Percentiles rank a stretch among this genome's conserved stretches.
These are phyloP conservation scores for Magnusiomyces starmeri DNA, from an alignment of 1,139 yeast species.

Conservation along the genomic window DNA sequence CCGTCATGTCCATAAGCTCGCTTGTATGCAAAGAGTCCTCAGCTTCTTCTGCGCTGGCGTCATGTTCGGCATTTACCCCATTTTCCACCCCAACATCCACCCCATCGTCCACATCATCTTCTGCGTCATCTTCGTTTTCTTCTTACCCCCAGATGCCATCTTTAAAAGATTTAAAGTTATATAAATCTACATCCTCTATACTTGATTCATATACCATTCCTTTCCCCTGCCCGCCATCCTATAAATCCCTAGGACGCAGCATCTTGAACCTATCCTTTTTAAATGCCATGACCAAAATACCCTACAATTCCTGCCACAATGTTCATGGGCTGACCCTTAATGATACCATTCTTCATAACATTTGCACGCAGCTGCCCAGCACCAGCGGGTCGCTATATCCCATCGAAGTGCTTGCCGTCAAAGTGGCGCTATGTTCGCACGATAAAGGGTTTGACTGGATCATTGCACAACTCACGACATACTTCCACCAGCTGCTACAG, in stretches of 20 bases:
- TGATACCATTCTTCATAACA: neutral
- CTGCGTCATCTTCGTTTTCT: neutral
- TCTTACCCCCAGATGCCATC: neutral
- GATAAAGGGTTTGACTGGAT: neutral
- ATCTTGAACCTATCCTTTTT: neutral
- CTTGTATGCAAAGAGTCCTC: neutral
- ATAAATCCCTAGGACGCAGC: neutral
- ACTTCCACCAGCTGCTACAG: too few species aligned
- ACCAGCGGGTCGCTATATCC: neutral
- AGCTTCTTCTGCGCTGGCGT: too few species aligned
- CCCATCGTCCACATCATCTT: neutral
- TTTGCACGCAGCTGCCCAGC: neutral
- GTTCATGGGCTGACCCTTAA: neutral
- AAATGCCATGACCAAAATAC: neutral
- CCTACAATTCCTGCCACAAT: neutral
- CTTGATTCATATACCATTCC: neutral
- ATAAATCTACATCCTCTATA: neutral
- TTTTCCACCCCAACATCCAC: neutral
- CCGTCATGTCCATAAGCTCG: neutral
- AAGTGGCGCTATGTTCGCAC: neutral
- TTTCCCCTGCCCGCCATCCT: neutral
- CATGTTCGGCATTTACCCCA: too few species aligned
- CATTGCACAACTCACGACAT: neutral
- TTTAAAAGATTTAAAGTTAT: too few species aligned
- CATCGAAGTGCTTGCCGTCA: neutral